Evolutionary conservation across 495 filamentous ascomycete genomes (phyloP), one percentile per base, ranked within the genome.

Genomic region (Pseudevernia furfuracea): DNA sequence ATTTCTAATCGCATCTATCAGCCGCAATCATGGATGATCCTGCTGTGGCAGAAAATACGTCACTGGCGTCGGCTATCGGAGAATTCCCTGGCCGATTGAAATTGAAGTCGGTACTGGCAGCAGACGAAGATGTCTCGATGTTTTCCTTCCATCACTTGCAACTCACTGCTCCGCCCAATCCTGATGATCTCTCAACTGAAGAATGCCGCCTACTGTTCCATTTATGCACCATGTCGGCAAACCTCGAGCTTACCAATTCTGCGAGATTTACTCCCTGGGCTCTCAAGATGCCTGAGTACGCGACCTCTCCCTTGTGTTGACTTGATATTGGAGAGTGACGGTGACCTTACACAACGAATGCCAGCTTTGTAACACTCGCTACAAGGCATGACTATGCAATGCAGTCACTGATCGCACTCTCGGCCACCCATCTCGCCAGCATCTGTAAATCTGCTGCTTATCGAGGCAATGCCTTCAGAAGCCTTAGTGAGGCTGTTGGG

Each of bases 141-240:
- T 53, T 53, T 9, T 28, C 49, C 28, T 53, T 53, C 15, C 49
- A 25, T 30, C 49, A 53, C 28, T 8, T 53, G 28, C 49, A 53
- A 7, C 25, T 53, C 3, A 53, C 28, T 30, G 14, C 15, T 32
- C 25, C 49, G 49, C 49, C 49, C 3, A 53, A 53, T 32, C 49
- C 49, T 32, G 49, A 53, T 12, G 28, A 53, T 15, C 49, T 53
- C 7, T 53, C 49, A 19, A 53, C 49, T 19, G 49, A 53, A 53
- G 49, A 53, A 53, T 53, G 49, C 49, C 49, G 49, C 49, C 28
- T 53, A 32, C 49, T 53, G 49, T 53, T 53, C 28, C 49, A 53
- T 53, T 0, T 53, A 32, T 53, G 49, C 28, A 30, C 49, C 28
- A 14, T 53, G 4, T 53, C 49, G 49, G 4, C 4, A 53, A 30